Evolutionary conservation across 2,329 filamentous ascomycete species (phyloP).

Genomic region (Colletotrichum orbiculare): DNA sequence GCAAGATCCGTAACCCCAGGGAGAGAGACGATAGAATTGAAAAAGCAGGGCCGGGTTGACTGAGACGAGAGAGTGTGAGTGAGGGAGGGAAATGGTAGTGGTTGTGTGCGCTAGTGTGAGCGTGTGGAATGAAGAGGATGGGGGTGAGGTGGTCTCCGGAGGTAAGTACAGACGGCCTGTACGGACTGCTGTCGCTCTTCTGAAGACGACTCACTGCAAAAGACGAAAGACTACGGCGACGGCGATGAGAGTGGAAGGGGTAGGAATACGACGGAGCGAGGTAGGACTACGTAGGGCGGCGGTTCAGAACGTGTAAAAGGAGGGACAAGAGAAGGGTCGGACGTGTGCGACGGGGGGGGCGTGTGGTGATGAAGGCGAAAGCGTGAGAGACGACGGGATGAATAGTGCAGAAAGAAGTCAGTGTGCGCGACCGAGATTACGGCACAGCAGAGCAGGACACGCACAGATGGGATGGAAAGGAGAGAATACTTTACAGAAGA

Average conservation of each 20-base stretch:
- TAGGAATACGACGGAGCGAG: not conserved
- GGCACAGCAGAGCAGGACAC: not conserved
- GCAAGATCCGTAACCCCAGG: not conserved
- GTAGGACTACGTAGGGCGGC: conserved; percentile 34
- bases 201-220: too few species aligned
- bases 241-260: not conserved
- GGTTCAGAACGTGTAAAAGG: conserved; percentile 32
- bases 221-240: too few species aligned
- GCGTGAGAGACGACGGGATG: not conserved
- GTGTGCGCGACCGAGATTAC: not conserved
- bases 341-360: conserved; percentile 14
- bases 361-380: conserved; percentile 1
- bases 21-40: conserved; percentile 22
- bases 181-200: too few species aligned
- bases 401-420: not conserved
- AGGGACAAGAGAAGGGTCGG: conserved; percentile 24
- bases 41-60: conserved; percentile 8
- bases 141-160: conserved; percentile 2
- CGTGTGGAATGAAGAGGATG: conserved; percentile 4
- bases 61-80: not conserved
- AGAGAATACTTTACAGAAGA: too few species aligned
- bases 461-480: conserved; percentile 2
- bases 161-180: conserved; percentile 22
- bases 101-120: conserved; percentile 2
- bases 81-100: conserved; percentile 8